Base-by-base conservation (phyloP, 495 filamentous ascomycete species). In the Peziza echinospora region DNA sequence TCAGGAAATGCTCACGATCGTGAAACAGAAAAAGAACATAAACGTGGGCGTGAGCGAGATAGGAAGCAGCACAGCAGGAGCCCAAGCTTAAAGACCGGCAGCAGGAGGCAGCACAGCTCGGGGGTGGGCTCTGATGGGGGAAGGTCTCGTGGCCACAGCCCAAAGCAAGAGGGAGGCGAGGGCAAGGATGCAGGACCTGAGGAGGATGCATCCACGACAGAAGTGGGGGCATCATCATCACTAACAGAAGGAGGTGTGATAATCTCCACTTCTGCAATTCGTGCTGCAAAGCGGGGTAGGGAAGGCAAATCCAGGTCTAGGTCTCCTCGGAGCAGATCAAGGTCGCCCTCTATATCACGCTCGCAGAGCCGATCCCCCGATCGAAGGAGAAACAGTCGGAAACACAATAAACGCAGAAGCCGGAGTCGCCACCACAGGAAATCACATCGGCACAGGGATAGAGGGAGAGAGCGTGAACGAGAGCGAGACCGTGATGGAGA, bases 1-100 rank as follows among this genome's bases (percentile, higher is more conserved):
- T 37, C 30, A 6, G 1, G 13, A 2, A 37, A 17, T 17, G 13
- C 30, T 37, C 30, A 17, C 1, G 6, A 3, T 17, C 53, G 54
- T n/a, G 55, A 53, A 24, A 56, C 48, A 19, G 49, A 45, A 13
- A 48, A 53, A 17, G 53, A 54, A 19, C 49, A 51, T 42, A 17
- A 43, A 13, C 16, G 21, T 21, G 17, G 13, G 42, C 26, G 0
- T 48, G 19, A 44, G 19, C 34, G 19, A 25, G 49, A 59, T 5
- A 47, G 47, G 22, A 50, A 37, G 6, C 30, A 37, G 13, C 30
- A 6, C 30, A 37, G 30, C 30, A 11, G 6, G 30, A 37, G 30
- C 3, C 30, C n/a, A n/a, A n/a, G n/a, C n/a, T n/a, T n/a, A n/a
- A n/a, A 34, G 5, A 46, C 16, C 21, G 13, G 10, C 21, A 9